Evolutionary conservation across 2,329 filamentous ascomycete species (phyloP), one percentile per base, ranked within the genome.

Genomic region (Aspergillus sp.): DNA sequence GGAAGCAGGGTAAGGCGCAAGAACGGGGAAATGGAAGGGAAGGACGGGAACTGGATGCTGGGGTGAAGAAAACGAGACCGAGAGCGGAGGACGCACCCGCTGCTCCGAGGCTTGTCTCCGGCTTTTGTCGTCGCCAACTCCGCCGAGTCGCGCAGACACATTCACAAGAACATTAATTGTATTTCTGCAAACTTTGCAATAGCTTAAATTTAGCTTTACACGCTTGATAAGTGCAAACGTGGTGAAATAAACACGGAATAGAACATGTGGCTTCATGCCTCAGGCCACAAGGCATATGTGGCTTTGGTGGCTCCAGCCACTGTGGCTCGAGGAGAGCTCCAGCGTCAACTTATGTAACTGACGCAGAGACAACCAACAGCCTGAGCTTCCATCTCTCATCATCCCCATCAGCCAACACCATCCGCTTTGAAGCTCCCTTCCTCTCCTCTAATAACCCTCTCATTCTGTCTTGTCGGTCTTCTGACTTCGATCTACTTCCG

Each of bases 51-150:
- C 52, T 53, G 51, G 21, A 56, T 59, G 59, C 61, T 66, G 59
- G 62, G 61, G 55, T 57, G 59, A 63, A 64, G 60, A 63, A 61
- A 61, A 56, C 55, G 40, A 62, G 56, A 59, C 56, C 58, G 61
- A 51, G 61, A 61, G 63, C 62, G 63, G 65, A 66, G 59, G 57
- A 56, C 48, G 58, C 57, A 59, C 62, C 64, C 63, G 66, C 60
- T 59, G 55, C 59, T 64, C 71, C 71, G 70, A 73, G 70, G 71
- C 68, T 69, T 66, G 68, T 64, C 64, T 35, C 45, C 37, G 45
- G 47, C n/a, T 39, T 40, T 24, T 12, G 19, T 31, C 15, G 31
- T 31, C 24, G 35, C 48, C 21, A 6, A 24, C 17, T 41, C 27
- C 27, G 27, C 9, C 35, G 37, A 49, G 4, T 21, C 37, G n/a